These are phyloP conservation scores for Epithemia pelagica DNA, from an alignment of 108 stramenopile genomes.

Conservation along the genomic window DNA sequence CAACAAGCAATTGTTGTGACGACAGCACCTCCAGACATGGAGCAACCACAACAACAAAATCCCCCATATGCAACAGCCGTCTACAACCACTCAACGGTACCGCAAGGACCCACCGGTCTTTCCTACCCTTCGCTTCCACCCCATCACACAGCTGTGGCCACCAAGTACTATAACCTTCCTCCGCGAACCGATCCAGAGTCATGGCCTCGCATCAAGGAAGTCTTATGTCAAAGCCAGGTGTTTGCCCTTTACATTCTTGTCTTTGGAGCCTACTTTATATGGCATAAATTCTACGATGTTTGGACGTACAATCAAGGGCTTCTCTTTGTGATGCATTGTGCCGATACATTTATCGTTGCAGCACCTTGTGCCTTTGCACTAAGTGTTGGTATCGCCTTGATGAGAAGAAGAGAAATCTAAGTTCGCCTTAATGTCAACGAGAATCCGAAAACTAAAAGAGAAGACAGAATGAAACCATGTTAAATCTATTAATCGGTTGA, in stretches of 20 bases:
- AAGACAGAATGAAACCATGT: too few species aligned
- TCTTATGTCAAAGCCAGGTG: conserved; percentile 2
- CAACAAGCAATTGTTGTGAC: too few species aligned
- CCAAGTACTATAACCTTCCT: neutral
- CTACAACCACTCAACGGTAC: neutral
- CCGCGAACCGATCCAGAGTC: conserved; percentile 4
- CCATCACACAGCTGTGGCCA: neutral
- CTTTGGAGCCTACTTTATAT: conserved; percentile 9
- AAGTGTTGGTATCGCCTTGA: conserved; percentile 9
- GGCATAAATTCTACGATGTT: conserved; percentile 12
- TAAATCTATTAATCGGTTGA: too few species aligned
- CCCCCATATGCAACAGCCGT: neutral
- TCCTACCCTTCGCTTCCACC: neutral
- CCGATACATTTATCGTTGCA: conserved; percentile 15
- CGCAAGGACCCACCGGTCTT: neutral
- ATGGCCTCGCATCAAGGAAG: conserved; percentile 3
- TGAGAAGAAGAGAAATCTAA: neutral
- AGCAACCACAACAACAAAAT: neutral
- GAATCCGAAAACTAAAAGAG: neutral
- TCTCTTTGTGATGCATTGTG: conserved; percentile 8
- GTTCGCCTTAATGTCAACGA: neutral
- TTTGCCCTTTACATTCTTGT: conserved; percentile 15
- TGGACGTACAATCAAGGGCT: conserved; percentile 13
- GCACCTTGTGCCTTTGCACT: conserved; percentile 13
- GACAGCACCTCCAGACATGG: too few species aligned